Base-by-base conservation (phyloP, 495 filamentous ascomycete genomes). In the Trichoderma gamsii region DNA sequence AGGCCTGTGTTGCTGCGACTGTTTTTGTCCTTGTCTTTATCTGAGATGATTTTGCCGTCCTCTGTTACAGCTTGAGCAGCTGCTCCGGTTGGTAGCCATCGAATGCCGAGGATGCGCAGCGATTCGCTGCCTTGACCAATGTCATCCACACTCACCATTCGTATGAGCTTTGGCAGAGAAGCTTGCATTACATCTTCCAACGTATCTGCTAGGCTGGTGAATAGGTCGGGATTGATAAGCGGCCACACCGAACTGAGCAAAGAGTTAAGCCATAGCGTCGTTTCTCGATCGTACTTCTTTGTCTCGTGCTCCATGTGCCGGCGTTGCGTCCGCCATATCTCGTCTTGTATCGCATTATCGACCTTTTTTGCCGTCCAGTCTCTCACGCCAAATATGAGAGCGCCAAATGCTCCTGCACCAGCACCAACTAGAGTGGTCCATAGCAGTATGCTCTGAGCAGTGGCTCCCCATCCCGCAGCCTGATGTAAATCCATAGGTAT, bases 181-280 rank as follows among this genome's bases (percentile, higher is more conserved):
- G 87, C 86, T 75, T 90, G 88, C 88, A 90, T 90, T 66, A 90
- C 85, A 72, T 90, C 88, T 71, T 90, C 88, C 12, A 90, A 79
- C 61, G 82, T 88, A 71, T 90, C 88, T 8, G 84, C 81, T 3
- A 91, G 70, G 41, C 83, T 85, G 4, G 82, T 80, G 67, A 91
- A 90, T 3, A 91, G 77, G 71, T 90, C 88, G 0, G 88, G 88
- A 72, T 91, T 91, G 73, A 91, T 80, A 35, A 91, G 77, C 1
- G 87, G 86, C 88, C 88, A 91, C 27, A 91, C 76, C 0, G 87
- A 83, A 1, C 81, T 76, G 16, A 91, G 73, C 13, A 91, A 66
- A 16, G 82, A 84, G 72, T 90, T 91, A 23, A 91, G 78, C 88
- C 88, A 91, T 21, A 86, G 81, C 0, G 82, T 83, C 3, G 86